Percentiles rank a stretch among this genome's conserved stretches.
phyloP scores from a whole-genome alignment of 345 rosid species.

The Excoecaria cochinchinensis region DNA sequence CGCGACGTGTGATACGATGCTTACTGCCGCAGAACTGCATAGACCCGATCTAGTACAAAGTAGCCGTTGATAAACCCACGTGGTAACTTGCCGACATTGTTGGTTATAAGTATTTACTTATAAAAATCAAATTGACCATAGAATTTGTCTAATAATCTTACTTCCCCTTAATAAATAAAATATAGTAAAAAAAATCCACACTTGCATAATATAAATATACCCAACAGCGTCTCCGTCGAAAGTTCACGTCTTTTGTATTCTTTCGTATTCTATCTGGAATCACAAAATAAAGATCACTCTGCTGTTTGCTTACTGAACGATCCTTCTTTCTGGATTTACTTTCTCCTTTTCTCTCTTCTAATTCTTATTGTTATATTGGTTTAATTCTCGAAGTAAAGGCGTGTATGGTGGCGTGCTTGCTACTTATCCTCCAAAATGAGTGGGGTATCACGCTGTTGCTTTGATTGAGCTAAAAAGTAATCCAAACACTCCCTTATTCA shows the following conservation, averaged over 20 bases:
- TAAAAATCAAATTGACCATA: not conserved
- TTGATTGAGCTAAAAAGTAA: conserved; percentile 30
- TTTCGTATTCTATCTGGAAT: not conserved
- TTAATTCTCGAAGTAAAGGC: not conserved
- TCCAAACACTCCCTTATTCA: conserved; percentile 30
- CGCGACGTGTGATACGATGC: not conserved
- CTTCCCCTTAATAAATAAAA: not conserved
- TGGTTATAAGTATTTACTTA: not conserved
- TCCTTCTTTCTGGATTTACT: not conserved
- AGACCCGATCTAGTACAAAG: not conserved
- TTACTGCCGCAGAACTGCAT: not conserved
- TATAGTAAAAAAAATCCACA: not conserved
- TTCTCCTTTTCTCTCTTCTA: not conserved
- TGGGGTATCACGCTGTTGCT: conserved; percentile 24
- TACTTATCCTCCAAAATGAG: conserved; percentile 17
- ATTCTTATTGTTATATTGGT: not conserved
- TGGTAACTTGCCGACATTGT: conserved; percentile 28
- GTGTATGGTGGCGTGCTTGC: conserved; percentile 22
- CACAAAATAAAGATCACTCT: not conserved
- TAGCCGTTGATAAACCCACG: conserved; percentile 36
- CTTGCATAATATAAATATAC: not conserved
- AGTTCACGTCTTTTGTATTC: not conserved
- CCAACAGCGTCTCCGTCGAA: not conserved
- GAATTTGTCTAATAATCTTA: not conserved
- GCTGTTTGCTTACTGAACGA: not conserved